Conservation (phyloP, 2,329 filamentous ascomycete species). For the Penicillium occitanis region DNA sequence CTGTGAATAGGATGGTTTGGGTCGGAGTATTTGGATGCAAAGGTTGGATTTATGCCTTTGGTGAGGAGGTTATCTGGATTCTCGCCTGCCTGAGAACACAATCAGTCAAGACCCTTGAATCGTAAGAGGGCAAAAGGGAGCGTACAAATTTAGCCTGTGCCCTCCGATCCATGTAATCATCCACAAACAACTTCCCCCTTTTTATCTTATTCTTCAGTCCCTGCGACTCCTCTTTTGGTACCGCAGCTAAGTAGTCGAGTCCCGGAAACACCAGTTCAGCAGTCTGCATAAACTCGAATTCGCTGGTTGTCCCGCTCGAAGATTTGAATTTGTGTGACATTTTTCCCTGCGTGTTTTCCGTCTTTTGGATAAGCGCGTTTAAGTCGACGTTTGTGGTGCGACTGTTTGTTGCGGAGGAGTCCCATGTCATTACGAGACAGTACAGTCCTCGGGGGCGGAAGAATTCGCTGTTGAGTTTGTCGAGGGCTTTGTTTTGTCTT, state of each 20-base stretch:
- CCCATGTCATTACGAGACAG: conserved; percentile 55
- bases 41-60: conserved; percentile 10
- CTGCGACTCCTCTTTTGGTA: conserved; percentile 24
- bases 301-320: conserved; percentile 39
- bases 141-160: conserved; percentile 18
- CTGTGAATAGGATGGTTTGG: conserved; percentile 18
- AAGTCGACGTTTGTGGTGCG: neutral
- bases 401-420: neutral
- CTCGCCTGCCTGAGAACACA: neutral
- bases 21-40: conserved; percentile 17
- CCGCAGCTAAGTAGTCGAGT: conserved; percentile 34
- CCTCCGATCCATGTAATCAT: conserved; percentile 19
- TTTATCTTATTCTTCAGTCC: conserved; percentile 12
- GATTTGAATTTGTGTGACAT: conserved; percentile 30
- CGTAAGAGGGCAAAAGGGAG: too few relatives aligned
- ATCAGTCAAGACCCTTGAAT: neutral
- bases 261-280: conserved; percentile 53
- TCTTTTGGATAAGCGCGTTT: conserved; percentile 1
- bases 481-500: conserved; percentile 55
- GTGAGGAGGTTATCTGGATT: conserved; percentile 16
- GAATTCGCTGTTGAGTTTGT: conserved; percentile 56
- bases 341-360: neutral
- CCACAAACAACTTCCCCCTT: conserved; percentile 13
- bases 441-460: conserved; percentile 59
- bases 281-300: conserved; percentile 43